phyloP scores from a whole-genome alignment of 2,329 filamentous ascomycete genomes.

The Diaporthe ampelina region DNA sequence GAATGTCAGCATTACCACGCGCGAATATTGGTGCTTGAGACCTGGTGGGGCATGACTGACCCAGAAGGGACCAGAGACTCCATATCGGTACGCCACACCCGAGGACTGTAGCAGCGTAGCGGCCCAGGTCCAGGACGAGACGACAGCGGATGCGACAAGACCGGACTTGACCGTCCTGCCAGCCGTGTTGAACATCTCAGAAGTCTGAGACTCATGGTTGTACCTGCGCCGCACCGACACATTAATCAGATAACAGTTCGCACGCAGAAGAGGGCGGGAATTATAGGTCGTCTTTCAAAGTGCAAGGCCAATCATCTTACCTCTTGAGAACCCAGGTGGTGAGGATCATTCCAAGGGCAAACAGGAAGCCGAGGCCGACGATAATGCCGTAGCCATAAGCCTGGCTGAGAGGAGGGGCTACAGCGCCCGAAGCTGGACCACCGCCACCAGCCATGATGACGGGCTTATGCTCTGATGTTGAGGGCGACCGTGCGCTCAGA shows the following conservation, averaged over 20 bases:
- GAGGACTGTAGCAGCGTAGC: slow-evolving; percentile 70
- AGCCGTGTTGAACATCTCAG: slow-evolving; percentile 92
- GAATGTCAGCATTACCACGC: neutral
- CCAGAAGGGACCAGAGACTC: slow-evolving; percentile 72
- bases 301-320: neutral
- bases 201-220: slow-evolving; percentile 81
- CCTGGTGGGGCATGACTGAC: neutral
- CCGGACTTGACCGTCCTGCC: slow-evolving; percentile 91
- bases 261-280: no score
- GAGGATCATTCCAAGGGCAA: slow-evolving; percentile 70
- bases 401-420: slow-evolving; percentile 16
- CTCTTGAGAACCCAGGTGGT: neutral
- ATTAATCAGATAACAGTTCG: neutral
- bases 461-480: neutral
- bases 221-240: slow-evolving; percentile 45
- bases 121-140: slow-evolving; percentile 94
- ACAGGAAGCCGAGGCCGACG: slow-evolving; percentile 79
- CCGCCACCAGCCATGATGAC: slow-evolving; percentile 10
- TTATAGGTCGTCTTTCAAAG: no score
- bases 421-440: slow-evolving; percentile 1
- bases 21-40: no score
- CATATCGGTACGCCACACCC: slow-evolving; percentile 70
- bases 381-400: slow-evolving; percentile 79
- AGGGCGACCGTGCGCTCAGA: neutral
- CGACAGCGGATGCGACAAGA: slow-evolving; percentile 89